Evolutionary conservation across 2,329 filamentous ascomycete species (phyloP).

Genomic region (Aplosporella prunicola): DNA sequence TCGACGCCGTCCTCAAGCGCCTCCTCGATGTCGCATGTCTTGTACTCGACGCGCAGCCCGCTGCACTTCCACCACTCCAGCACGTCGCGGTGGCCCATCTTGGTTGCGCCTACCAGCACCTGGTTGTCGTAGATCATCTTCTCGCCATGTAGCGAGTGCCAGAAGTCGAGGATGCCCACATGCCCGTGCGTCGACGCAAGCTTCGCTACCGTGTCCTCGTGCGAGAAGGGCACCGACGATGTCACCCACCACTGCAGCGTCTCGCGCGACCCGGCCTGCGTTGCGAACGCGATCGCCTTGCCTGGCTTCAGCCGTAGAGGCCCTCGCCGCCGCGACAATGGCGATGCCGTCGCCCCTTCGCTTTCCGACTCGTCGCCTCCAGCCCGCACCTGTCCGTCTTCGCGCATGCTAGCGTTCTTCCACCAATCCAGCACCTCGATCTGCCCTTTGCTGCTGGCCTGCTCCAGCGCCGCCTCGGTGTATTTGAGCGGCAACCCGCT

Average conservation of each 20-base stretch:
- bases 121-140: constrained; percentile 76
- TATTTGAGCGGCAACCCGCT: constrained; percentile 73
- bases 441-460: constrained; percentile 75
- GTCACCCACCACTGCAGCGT: constrained; percentile 83
- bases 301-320: constrained; percentile 62
- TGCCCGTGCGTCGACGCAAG: constrained; percentile 79
- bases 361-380: constrained; percentile 18
- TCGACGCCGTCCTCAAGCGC: constrained; percentile 79
- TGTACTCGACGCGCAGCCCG: constrained; percentile 75
- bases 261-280: constrained; percentile 68
- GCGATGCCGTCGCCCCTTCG: constrained; percentile 11
- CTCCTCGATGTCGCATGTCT: constrained; percentile 92
- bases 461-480: constrained; percentile 78
- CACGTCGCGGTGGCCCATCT: constrained; percentile 73
- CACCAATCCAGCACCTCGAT: constrained; percentile 90
- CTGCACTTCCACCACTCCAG: constrained; percentile 87
- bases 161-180: constrained; percentile 72
- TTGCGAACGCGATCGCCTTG: constrained; percentile 72
- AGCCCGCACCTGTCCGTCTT: constrained; percentile 10
- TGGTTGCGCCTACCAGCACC: constrained; percentile 77
- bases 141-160: constrained; percentile 65
- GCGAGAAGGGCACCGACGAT: constrained; percentile 67
- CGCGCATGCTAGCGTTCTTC: constrained; percentile 53
- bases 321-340: constrained; percentile 9
- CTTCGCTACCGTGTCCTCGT: constrained; percentile 74